Evolutionary conservation across 768 basidiomycete genomes (phyloP).

Genomic region (Chalciporus sphaerocephalus): DNA sequence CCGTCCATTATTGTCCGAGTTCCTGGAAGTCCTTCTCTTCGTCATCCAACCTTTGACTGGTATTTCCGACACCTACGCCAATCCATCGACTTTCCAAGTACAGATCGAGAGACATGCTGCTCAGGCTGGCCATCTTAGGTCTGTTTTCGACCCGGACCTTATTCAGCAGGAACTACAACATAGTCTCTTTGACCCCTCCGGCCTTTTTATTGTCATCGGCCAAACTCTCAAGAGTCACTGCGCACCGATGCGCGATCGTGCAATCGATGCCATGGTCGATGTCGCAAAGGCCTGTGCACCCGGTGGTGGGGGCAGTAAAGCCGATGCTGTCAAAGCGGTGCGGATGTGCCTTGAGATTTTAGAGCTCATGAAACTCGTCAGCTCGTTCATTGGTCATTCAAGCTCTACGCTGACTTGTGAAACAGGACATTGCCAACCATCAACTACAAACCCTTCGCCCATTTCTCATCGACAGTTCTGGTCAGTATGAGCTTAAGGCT

Average conservation of each 20-base stretch:
- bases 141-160: conserved; percentile 75
- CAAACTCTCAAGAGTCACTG: conserved; percentile 84
- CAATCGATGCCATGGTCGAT: conserved; percentile 79
- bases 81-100: conserved; percentile 53
- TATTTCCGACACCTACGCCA: conserved; percentile 56
- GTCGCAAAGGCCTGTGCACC: conserved; percentile 57
- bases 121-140: conserved; percentile 62
- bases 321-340: conserved; percentile 68
- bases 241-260: conserved; percentile 86
- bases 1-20: conserved; percentile 62
- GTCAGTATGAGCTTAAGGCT: conserved; percentile 73
- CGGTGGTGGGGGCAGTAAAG: conserved; percentile 49
- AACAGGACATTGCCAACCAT: conserved; percentile 93
- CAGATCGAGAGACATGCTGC: conserved; percentile 61
- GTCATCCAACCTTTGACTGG: conserved; percentile 79
- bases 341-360: conserved; percentile 84
- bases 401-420: conserved; percentile 17
- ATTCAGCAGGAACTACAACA: conserved; percentile 80
- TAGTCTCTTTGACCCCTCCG: conserved; percentile 72
- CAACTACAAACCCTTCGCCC: conserved; percentile 90
- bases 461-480: conserved; percentile 77
- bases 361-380: conserved; percentile 91
- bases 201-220: conserved; percentile 75
- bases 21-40: conserved; percentile 74
- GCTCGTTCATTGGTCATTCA: conserved; percentile 31